A percentile compares a stretch with the other conserved stretches of the same genome.
phyloP scores from a whole-genome alignment of 2,329 filamentous ascomycete species.

The Sporothrix pseudoabietina region DNA sequence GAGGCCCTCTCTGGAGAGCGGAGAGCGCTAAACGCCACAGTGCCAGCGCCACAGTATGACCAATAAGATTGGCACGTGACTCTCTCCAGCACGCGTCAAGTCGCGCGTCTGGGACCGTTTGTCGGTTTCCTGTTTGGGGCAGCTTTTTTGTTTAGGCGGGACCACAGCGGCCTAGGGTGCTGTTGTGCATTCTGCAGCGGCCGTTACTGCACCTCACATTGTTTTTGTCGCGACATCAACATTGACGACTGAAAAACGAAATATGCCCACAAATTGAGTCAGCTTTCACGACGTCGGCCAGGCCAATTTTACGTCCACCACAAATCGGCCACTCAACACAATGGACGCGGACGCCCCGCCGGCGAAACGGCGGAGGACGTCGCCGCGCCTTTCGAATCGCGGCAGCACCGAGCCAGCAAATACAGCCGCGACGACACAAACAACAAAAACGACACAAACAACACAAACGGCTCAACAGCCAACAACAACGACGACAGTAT shows the following conservation, averaged over 20 bases:
- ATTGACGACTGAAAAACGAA: background rate
- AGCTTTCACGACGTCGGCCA: background rate
- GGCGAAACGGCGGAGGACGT: slow-evolving; percentile 65
- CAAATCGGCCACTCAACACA: background rate
- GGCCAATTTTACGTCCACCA: background rate
- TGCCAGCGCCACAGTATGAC: background rate
- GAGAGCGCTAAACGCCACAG: background rate
- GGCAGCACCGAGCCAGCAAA: slow-evolving; percentile 33
- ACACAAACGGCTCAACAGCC: background rate
- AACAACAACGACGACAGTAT: slow-evolving; percentile 41
- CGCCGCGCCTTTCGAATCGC: slow-evolving; percentile 53
- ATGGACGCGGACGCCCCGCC: slow-evolving; percentile 54
- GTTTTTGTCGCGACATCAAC: background rate
- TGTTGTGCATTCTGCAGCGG: slow-evolving; percentile 5
- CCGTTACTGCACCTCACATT: background rate
- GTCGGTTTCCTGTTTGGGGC: slow-evolving; percentile 17
- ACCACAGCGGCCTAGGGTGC: background rate
- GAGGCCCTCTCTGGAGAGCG: background rate
- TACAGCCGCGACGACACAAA: slow-evolving; percentile 24
- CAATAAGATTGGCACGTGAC: background rate
- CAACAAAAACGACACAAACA: slow-evolving; percentile 25
- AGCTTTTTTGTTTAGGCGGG: slow-evolving; percentile 21
- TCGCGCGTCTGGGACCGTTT: background rate
- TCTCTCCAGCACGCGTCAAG: background rate
- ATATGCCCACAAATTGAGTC: background rate